Evolutionary conservation across 2,329 filamentous ascomycete genomes (phyloP).

Genomic region (Aspergillus melleus): DNA sequence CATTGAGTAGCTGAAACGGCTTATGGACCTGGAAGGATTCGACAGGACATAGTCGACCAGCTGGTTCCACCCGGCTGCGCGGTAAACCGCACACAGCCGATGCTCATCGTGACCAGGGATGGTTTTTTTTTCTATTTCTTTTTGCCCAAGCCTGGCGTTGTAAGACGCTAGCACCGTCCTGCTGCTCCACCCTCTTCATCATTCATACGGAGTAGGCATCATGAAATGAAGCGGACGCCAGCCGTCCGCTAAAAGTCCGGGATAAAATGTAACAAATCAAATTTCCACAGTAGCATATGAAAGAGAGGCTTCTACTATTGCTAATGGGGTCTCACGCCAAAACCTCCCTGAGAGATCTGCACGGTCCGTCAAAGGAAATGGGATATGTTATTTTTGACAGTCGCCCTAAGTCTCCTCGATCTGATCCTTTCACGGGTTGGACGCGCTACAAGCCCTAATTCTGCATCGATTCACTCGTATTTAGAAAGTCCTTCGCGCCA

Average conservation of each 20-base stretch:
- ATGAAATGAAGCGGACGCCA: not conserved
- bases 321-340: not conserved
- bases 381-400: not conserved
- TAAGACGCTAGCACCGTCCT: not conserved
- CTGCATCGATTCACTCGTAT: not conserved
- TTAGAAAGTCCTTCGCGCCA: not conserved
- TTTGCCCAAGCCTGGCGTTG: not conserved
- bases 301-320: not conserved
- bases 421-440: not conserved
- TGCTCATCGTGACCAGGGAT: no score
- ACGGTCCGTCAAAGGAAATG: not conserved
- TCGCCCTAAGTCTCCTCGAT: not conserved
- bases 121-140: not conserved
- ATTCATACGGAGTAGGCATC: not conserved
- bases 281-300: not conserved
- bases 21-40: not conserved
- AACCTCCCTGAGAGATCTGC: not conserved
- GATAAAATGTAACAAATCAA: not conserved
- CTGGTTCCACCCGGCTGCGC: not conserved
- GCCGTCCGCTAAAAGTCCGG: not conserved
- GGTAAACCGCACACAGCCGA: not conserved
- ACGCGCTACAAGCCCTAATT: not conserved
- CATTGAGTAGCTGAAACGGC: not conserved
- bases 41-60: not conserved
- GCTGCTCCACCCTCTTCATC: not conserved